Evolutionary conservation across 31 red algal species (phyloP).

Genomic region (Asparagopsis taxiformis): DNA sequence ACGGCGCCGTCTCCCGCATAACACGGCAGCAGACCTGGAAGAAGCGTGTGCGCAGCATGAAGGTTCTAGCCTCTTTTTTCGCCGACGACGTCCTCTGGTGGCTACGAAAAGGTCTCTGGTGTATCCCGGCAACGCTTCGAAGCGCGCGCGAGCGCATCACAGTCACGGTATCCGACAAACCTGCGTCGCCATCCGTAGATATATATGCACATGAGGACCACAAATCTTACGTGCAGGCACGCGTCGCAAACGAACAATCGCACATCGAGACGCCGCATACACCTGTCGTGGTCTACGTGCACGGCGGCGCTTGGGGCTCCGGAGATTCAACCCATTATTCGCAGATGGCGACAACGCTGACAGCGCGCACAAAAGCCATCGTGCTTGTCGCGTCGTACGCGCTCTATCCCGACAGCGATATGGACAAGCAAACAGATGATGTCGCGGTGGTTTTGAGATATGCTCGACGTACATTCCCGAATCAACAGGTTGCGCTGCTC

Average conservation of each 20-base stretch:
- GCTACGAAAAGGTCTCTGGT: not conserved
- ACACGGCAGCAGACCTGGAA: no score
- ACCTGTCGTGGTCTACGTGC: not conserved
- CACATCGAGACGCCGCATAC: not conserved
- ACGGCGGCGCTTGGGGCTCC: slow-evolving; percentile 3
- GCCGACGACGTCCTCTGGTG: not conserved
- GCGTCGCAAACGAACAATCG: not conserved
- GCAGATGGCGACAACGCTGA: not conserved
- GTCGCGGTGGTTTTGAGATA: slow-evolving; percentile 11
- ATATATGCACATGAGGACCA: not conserved
- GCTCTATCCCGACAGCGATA: slow-evolving; percentile 16
- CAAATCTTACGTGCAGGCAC: not conserved
- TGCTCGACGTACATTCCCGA: slow-evolving; percentile 15
- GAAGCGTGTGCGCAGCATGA: no score
- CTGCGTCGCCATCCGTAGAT: not conserved
- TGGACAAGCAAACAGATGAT: slow-evolving; percentile 11
- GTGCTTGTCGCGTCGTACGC: slow-evolving; percentile 26
- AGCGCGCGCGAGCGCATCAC: not conserved
- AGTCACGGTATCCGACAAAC: not conserved
- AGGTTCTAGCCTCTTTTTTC: not conserved
- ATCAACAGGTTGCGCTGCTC: slow-evolving; percentile 12
- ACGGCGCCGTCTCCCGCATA: no score
- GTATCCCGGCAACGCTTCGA: not conserved
- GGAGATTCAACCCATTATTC: not conserved
- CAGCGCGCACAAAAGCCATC: not conserved